phyloP scores from a whole-genome alignment of 2,329 filamentous ascomycete genomes.

The Madurella fahalii region DNA sequence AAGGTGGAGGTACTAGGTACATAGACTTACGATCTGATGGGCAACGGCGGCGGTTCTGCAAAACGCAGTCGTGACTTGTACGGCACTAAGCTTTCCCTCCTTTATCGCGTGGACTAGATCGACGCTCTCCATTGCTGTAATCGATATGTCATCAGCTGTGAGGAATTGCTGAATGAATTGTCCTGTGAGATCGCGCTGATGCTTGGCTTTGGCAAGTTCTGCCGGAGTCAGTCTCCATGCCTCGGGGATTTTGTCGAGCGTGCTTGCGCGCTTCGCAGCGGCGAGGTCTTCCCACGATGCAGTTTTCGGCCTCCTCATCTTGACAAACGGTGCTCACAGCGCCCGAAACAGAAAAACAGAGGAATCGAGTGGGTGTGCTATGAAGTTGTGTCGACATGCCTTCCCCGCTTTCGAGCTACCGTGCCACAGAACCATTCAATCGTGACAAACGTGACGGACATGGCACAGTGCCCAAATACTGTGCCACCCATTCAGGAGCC shows the following conservation, averaged over 20 bases:
- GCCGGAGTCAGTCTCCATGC: neutral
- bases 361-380: too few relatives aligned
- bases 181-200: conserved; percentile 7
- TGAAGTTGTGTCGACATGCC: too few relatives aligned
- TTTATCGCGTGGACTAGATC: conserved; percentile 9
- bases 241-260: neutral
- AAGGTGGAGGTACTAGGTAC: neutral
- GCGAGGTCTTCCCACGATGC: neutral
- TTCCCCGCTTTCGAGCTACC: too few relatives aligned
- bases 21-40: conserved; percentile 49
- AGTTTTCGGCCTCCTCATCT: too few relatives aligned
- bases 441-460: too few relatives aligned
- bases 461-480: too few relatives aligned
- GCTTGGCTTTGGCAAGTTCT: neutral
- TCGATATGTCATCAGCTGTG: neutral
- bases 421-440: too few relatives aligned
- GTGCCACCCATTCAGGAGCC: too few relatives aligned
- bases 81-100: conserved; percentile 33
- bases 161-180: conserved; percentile 24
- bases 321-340: too few relatives aligned
- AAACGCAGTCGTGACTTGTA: conserved; percentile 40
- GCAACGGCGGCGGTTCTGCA: conserved; percentile 51
- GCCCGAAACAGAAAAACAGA: too few relatives aligned
- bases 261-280: neutral
- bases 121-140: conserved; percentile 15